These are phyloP conservation scores for Cordyceps tenuipes DNA, from an alignment of 2,329 filamentous ascomycete genomes.

Conservation along the genomic window DNA sequence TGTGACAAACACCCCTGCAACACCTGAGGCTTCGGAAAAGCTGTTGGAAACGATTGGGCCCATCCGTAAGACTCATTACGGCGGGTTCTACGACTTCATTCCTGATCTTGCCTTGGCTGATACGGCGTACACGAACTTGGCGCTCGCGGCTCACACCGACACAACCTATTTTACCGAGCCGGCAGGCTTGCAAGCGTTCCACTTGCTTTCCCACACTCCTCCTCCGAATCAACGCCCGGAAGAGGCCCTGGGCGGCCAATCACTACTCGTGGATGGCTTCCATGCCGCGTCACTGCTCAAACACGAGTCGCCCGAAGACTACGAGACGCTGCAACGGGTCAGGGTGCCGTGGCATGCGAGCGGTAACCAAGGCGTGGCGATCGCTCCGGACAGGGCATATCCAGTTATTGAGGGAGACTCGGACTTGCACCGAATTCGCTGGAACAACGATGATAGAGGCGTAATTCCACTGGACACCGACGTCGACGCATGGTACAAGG, in stretches of 20 bases:
- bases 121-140: conserved; percentile 82
- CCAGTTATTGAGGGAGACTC: conserved; percentile 62
- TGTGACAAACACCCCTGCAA: conserved; percentile 57
- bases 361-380: conserved; percentile 75
- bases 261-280: conserved; percentile 82
- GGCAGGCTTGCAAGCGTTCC: conserved; percentile 84
- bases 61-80: conserved; percentile 87
- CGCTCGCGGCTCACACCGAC: conserved; percentile 81
- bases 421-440: conserved; percentile 56
- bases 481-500: conserved; percentile 64
- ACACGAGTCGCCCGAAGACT: conserved; percentile 45
- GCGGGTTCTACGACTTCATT: conserved; percentile 71
- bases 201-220: conserved; percentile 66
- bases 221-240: conserved; percentile 25
- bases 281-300: conserved; percentile 55
- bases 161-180: conserved; percentile 95
- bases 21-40: conserved; percentile 62
- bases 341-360: conserved; percentile 75
- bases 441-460: conserved; percentile 89
- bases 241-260: conserved; percentile 56
- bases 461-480: conserved; percentile 48
- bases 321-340: conserved; percentile 45
- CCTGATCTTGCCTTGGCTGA: conserved; percentile 82
- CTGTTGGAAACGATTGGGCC: conserved; percentile 76
- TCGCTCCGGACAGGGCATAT: conserved; percentile 60